These are phyloP conservation scores for Pythium pyrilobum DNA, from an alignment of 352 stramenopile genomes.

Conservation along the genomic window DNA sequence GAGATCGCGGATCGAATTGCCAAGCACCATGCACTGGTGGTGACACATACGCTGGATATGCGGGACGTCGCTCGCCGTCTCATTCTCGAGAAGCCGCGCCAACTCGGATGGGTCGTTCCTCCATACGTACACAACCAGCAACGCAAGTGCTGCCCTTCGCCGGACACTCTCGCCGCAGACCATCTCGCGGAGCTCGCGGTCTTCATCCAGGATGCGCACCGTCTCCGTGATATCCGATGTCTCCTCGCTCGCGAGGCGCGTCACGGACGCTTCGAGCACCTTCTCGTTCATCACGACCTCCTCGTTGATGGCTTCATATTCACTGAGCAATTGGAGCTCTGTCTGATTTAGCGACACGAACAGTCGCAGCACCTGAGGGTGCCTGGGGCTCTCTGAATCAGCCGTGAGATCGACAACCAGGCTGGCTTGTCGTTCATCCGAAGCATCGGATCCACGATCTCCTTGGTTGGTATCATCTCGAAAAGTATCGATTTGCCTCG, in stretches of 20 bases:
- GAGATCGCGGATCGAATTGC: no score
- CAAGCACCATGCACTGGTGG: not conserved
- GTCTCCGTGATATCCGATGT: constrained; percentile 8
- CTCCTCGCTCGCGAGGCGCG: constrained; percentile 15
- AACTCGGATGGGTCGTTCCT: not conserved
- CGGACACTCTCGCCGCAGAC: constrained; percentile 24
- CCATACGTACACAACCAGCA: constrained; percentile 23
- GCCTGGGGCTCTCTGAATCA: no score
- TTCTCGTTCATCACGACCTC: constrained; percentile 25
- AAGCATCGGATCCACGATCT: no score
- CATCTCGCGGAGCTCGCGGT: constrained; percentile 30
- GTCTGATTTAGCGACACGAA: no score
- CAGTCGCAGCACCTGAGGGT: no score
- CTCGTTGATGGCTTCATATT: constrained; percentile 7
- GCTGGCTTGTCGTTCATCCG: no score
- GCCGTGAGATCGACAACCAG: no score
- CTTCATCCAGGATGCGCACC: constrained; percentile 29
- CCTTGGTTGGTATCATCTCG: no score
- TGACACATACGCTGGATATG: not conserved
- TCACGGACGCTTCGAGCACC: constrained; percentile 17
- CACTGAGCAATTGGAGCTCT: no score
- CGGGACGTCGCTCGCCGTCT: not conserved
- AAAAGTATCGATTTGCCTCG: no score
- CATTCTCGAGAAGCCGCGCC: not conserved
- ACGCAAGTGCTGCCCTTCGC: constrained; percentile 28